Evolutionary conservation across 2,329 filamentous ascomycete genomes (phyloP).

Genomic region (Remersonia thermophila): DNA sequence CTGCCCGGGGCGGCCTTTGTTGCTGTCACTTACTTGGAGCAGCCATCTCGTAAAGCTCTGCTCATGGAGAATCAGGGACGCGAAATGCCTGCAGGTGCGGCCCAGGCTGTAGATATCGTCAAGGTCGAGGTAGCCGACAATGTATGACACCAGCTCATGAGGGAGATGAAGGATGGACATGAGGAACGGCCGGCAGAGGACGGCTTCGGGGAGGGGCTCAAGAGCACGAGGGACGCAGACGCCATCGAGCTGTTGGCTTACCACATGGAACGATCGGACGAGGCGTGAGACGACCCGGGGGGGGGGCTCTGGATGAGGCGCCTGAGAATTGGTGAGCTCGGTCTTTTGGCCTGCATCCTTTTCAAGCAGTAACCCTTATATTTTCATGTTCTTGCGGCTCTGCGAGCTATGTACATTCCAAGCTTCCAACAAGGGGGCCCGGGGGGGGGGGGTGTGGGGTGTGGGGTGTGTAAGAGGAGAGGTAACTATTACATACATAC

Average conservation of each 20-base stretch:
- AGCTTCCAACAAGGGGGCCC: too few species aligned
- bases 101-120: slow-evolving; percentile 47
- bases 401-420: too few species aligned
- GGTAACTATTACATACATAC: too few species aligned
- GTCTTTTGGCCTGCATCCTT: too few species aligned
- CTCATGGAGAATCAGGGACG: slow-evolving; percentile 37
- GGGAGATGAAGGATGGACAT: slow-evolving; percentile 35
- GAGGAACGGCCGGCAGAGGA: slow-evolving; percentile 1
- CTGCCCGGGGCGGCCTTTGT: too few species aligned
- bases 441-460: too few species aligned
- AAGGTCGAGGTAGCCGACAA: slow-evolving; percentile 41
- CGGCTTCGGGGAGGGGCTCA: background rate
- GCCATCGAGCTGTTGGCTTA: background rate
- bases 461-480: too few species aligned
- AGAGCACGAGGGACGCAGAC: background rate
- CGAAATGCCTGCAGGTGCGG: slow-evolving; percentile 38
- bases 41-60: slow-evolving; percentile 44
- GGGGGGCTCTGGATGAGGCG: too few species aligned
- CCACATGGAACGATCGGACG: background rate
- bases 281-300: too few species aligned
- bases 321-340: too few species aligned
- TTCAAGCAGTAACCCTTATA: too few species aligned
- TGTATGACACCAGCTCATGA: slow-evolving; percentile 51
- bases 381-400: too few species aligned
- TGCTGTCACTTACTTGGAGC: slow-evolving; percentile 39